These are phyloP conservation scores for Tylopilus balloui DNA, from an alignment of 768 basidiomycete species.

Conservation along the genomic window DNA sequence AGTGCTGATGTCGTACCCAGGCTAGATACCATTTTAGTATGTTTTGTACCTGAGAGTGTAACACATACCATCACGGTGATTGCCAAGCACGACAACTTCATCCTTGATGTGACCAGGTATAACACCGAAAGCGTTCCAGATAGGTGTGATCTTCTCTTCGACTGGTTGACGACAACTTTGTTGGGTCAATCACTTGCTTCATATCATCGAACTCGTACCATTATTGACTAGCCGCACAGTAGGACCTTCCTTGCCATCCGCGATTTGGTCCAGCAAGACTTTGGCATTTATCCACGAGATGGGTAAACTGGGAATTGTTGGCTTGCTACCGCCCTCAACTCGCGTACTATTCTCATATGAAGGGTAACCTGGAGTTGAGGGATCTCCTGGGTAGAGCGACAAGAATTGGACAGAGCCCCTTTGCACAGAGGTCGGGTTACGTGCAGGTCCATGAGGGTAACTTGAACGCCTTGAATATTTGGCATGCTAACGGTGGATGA, in stretches of 20 bases:
- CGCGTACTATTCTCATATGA: conserved; percentile 79
- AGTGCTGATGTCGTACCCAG: conserved; percentile 15
- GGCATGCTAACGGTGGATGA: background rate
- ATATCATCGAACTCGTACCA: conserved; percentile 32
- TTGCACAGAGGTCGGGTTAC: conserved; percentile 79
- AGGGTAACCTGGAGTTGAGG: conserved; percentile 85
- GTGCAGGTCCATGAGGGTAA: conserved; percentile 77
- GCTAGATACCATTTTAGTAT: conserved; percentile 16
- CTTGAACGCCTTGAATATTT: conserved; percentile 5
- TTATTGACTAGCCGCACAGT: conserved; percentile 52
- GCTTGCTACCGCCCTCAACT: conserved; percentile 55
- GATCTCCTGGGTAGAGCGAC: conserved; percentile 66
- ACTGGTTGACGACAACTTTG: conserved; percentile 38
- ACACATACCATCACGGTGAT: conserved; percentile 80
- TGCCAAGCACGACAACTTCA: conserved; percentile 83
- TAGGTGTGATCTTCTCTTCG: conserved; percentile 76
- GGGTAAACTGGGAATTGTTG: conserved; percentile 81
- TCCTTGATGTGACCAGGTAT: conserved; percentile 83
- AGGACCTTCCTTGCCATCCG: conserved; percentile 34
- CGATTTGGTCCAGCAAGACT: conserved; percentile 49
- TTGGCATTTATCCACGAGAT: conserved; percentile 85
- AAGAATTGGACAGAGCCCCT: conserved; percentile 81
- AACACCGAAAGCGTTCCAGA: conserved; percentile 86
- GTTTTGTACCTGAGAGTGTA: background rate
- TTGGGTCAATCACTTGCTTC: background rate